Evolutionary conservation across 345 rosid species (phyloP), one percentile per base, ranked within the genome.

Genomic region (Moricandia arvensis): DNA sequence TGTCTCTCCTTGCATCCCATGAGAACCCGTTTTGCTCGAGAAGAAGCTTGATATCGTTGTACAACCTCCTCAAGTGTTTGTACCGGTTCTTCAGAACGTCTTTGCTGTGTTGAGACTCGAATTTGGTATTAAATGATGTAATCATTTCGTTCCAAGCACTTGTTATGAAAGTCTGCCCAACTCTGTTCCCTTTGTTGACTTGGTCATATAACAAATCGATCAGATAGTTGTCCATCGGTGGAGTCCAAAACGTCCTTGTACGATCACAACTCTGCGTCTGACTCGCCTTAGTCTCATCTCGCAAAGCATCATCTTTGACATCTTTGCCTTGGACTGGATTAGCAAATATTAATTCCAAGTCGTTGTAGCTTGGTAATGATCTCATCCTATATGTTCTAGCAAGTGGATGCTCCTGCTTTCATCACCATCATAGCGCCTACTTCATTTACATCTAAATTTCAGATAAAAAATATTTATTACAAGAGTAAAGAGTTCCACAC

Each of bases 191-290:
- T 83, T 72, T 84, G 54, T 78, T 82, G 74, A 86, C 91, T 77
- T 93, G 98, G 34, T 86, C 89, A 37, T 89, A 81, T 67, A 93
- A 81, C 84, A 90, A 85, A 35, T 90, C 95, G 79, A 93, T 82
- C 65, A 93, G 84, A 80, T 81, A 80, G 38, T 84, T 87, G 75
- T 90, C 98, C 98, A 93, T 93, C n/a, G 89, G 96, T 3, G 94
- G 91, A 0, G 95, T 89, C 96, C 96, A 90, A 75, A 84, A 89
- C 21, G 96, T 93, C 80, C 98, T 83, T 1, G 87, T 87, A 31
- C 98, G 93, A 75, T 89, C 93, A 71, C 72, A 33, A 68, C 31
- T 33, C n/a, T 79, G 66, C 66, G 60, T 75, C 31, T 73, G 82
- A 57, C 72, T 80, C 30, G 68, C 83, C 68, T 82, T 92, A 75